Percentiles rank a stretch among this genome's conserved stretches.
These are phyloP conservation scores for Ceratobasidium papillatum DNA, from an alignment of 1,284 basidiomycete species.

Conservation along the genomic window DNA sequence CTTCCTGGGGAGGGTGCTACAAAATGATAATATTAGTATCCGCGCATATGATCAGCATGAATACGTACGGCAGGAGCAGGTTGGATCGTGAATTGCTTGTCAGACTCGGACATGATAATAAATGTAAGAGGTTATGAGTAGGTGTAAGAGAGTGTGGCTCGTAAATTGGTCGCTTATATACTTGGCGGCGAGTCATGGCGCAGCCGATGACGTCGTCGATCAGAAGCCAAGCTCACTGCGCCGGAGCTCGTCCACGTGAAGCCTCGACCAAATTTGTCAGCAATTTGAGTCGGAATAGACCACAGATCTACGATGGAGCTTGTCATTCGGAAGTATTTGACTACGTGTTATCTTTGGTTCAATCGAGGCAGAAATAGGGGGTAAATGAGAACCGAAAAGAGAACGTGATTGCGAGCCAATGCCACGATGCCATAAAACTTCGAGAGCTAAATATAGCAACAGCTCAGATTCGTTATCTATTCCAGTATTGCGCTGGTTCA, in stretches of 20 bases:
- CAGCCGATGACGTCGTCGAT: slow-evolving; percentile 6
- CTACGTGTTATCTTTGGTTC: not conserved
- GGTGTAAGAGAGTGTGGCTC: not conserved
- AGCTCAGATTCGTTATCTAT: not conserved
- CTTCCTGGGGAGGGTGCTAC: slow-evolving; percentile 52
- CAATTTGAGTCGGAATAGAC: not conserved
- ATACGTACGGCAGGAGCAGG: slow-evolving; percentile 23
- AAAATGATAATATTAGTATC: not conserved
- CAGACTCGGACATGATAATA: slow-evolving; percentile 8
- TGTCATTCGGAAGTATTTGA: not conserved
- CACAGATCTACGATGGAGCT: not conserved
- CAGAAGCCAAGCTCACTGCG: slow-evolving; percentile 7
- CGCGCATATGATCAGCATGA: not conserved
- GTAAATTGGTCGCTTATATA: slow-evolving; percentile 14
- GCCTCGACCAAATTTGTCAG: not conserved
- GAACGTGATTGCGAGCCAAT: too few relatives aligned
- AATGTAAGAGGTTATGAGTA: not conserved
- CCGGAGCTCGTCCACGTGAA: slow-evolving; percentile 6
- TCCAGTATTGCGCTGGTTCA: not conserved
- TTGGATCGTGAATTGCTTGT: slow-evolving; percentile 27
- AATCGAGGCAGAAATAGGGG: not conserved
- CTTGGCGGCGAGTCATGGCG: slow-evolving; percentile 2
- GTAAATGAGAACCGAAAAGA: too few relatives aligned
- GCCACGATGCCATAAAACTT: too few relatives aligned
- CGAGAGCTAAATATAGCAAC: not conserved